Percentiles rank a stretch among this genome's conserved stretches.
Evolutionary conservation across 169 alveolate species (phyloP).

Genomic region (Perkinsus olseni): DNA sequence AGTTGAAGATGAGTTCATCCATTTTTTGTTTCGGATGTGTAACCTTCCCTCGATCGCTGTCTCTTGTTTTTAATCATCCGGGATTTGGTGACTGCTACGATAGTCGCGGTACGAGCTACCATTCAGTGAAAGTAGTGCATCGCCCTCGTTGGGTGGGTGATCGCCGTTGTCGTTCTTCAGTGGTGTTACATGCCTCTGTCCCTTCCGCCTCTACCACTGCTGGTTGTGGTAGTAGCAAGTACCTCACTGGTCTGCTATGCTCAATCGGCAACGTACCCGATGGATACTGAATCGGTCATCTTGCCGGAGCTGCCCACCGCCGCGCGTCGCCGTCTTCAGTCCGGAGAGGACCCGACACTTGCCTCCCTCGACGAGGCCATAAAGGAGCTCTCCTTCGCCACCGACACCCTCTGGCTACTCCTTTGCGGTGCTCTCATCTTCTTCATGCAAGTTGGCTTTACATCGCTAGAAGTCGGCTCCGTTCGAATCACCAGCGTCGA

Average conservation of each 20-base stretch:
- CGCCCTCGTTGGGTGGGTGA: too few species aligned
- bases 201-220: background rate
- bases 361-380: background rate
- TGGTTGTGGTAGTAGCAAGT: background rate
- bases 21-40: too few species aligned
- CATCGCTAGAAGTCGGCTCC: constrained; percentile 15
- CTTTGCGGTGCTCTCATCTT: constrained; percentile 16
- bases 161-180: too few species aligned
- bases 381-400: background rate
- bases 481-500: constrained; percentile 3
- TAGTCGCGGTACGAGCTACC: too few species aligned
- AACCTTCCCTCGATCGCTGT: too few species aligned
- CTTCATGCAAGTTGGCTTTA: constrained; percentile 27
- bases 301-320: background rate
- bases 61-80: too few species aligned
- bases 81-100: too few species aligned
- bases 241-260: background rate
- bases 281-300: background rate
- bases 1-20: too few species aligned
- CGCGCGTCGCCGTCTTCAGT: background rate
- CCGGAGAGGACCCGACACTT: background rate
- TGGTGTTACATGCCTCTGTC: too few species aligned
- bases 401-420: constrained; percentile 1
- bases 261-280: background rate
- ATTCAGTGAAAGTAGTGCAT: too few species aligned